These are phyloP conservation scores for Neocatenulostroma microsporum DNA, from an alignment of 2,329 filamentous ascomycete species.

Conservation along the genomic window DNA sequence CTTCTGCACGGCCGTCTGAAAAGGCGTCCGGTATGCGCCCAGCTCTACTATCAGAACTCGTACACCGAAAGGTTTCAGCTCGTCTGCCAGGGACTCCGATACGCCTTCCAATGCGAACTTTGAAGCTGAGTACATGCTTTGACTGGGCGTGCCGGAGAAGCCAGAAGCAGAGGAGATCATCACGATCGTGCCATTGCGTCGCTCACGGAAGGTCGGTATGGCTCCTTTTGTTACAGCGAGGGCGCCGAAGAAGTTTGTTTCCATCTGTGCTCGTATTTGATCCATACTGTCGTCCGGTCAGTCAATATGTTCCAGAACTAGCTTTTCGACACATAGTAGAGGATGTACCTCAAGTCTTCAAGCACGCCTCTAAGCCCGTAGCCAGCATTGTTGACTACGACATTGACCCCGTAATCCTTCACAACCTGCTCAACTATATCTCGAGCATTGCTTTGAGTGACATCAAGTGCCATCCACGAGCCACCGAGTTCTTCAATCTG, in stretches of 20 bases:
- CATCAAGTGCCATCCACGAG: slow-evolving; percentile 8
- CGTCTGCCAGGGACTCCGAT: slow-evolving; percentile 32
- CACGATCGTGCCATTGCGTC: slow-evolving; percentile 15
- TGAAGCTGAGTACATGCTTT: slow-evolving; percentile 15
- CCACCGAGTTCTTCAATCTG: slow-evolving; percentile 12
- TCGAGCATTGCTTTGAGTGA: slow-evolving; percentile 6
- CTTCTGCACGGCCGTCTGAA: slow-evolving; percentile 18
- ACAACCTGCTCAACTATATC: slow-evolving; percentile 3
- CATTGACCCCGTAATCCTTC: slow-evolving; percentile 3
- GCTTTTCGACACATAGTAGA: not conserved
- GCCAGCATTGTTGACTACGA: slow-evolving; percentile 13
- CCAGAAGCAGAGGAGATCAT: slow-evolving; percentile 18
- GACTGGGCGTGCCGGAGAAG: slow-evolving; percentile 13
- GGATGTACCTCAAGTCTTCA: slow-evolving; percentile 11
- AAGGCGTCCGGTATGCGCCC: slow-evolving; percentile 38
- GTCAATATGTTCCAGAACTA: not conserved
- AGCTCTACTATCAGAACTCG: slow-evolving; percentile 37
- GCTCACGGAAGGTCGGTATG: slow-evolving; percentile 13
- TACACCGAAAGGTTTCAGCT: slow-evolving; percentile 32
- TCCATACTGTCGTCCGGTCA: slow-evolving; percentile 7
- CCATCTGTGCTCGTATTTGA: slow-evolving; percentile 16
- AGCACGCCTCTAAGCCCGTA: slow-evolving; percentile 11
- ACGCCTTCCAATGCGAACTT: slow-evolving; percentile 38
- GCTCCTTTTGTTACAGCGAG: slow-evolving; percentile 14
- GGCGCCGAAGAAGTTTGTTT: slow-evolving; percentile 18